A percentile compares a stretch with the other conserved stretches of the same genome.
phyloP scores from a whole-genome alignment of 768 basidiomycete genomes.

The Russula brevipes region DNA sequence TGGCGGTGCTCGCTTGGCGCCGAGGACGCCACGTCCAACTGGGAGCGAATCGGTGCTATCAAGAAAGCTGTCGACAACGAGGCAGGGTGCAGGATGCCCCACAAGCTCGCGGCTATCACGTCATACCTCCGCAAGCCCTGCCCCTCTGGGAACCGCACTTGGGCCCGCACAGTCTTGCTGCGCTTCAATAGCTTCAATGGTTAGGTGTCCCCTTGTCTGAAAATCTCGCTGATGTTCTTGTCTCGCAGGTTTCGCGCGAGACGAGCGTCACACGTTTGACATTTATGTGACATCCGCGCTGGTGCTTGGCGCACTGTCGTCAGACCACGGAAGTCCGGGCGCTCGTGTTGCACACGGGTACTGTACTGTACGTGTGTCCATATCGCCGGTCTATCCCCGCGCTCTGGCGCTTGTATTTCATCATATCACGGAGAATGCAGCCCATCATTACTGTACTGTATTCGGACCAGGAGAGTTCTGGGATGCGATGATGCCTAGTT shows the following conservation, averaged over 20 bases:
- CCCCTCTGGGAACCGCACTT: constrained; percentile 40
- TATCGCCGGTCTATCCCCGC: constrained; percentile 14
- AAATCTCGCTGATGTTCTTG: background rate
- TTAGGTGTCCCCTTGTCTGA: constrained; percentile 6
- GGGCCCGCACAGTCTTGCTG: constrained; percentile 32
- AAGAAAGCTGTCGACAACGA: too few relatives aligned
- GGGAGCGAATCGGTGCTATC: constrained; percentile 26
- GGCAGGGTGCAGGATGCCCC: constrained; percentile 34
- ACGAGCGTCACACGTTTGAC: constrained; percentile 37
- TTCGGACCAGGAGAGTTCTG: constrained; percentile 39
- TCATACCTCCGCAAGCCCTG: constrained; percentile 32
- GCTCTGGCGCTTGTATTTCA: constrained; percentile 31
- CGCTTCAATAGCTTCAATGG: constrained; percentile 42
- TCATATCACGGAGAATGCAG: constrained; percentile 36
- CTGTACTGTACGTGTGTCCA: constrained; percentile 28
- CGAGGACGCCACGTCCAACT: background rate
- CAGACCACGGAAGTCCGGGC: constrained; percentile 33
- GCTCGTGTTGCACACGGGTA: constrained; percentile 36
- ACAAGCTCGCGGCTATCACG: constrained; percentile 35
- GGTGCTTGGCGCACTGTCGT: constrained; percentile 17
- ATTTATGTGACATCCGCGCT: constrained; percentile 33
- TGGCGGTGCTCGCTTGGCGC: background rate
- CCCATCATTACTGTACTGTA: constrained; percentile 36
- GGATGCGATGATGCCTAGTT: constrained; percentile 39
- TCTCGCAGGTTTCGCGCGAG: constrained; percentile 34